These are phyloP conservation scores for Lasiodiplodia citricola DNA, from an alignment of 2,329 filamentous ascomycete genomes.

Conservation along the genomic window DNA sequence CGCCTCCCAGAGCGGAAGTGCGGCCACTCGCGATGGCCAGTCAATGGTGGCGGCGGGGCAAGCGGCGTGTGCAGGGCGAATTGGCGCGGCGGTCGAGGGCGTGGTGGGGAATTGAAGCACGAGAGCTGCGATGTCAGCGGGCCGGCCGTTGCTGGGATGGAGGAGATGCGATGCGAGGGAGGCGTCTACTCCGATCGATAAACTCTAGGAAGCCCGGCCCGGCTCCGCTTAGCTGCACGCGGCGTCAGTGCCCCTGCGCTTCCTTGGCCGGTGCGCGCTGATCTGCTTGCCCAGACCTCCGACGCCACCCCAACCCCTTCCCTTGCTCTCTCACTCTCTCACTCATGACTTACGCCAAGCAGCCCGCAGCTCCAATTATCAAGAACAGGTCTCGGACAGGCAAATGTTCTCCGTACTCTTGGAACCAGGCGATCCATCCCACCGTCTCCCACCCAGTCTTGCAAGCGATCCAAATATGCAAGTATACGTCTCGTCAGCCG, in stretches of 20 bases:
- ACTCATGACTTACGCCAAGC: conserved; percentile 1
- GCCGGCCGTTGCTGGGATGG: conserved; percentile 14
- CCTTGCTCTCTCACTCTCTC: neutral
- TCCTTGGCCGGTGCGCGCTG: neutral
- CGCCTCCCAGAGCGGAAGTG: conserved; percentile 16
- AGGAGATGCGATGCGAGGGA: neutral
- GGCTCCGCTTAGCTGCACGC: neutral
- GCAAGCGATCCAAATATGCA: too few species aligned
- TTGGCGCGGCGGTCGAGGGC: neutral
- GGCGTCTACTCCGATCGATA: conserved; percentile 15
- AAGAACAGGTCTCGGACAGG: too few species aligned
- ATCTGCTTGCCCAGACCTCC: neutral
- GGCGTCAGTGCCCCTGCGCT: conserved; percentile 2
- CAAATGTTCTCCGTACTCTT: too few species aligned
- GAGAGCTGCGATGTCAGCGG: neutral
- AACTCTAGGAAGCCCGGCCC: conserved; percentile 10
- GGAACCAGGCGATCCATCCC: too few species aligned
- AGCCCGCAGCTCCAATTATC: neutral
- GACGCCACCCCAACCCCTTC: conserved; percentile 3
- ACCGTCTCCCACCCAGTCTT: too few species aligned
- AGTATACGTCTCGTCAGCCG: too few species aligned
- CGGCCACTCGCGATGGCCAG: neutral
- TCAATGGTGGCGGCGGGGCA: neutral
- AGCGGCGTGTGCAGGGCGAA: neutral
- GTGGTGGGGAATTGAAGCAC: neutral